Percentiles rank a stretch among this genome's conserved stretches.
These are phyloP conservation scores for Toxoplasma gondii DNA, from an alignment of 169 alveolate species.

Conservation along the genomic window DNA sequence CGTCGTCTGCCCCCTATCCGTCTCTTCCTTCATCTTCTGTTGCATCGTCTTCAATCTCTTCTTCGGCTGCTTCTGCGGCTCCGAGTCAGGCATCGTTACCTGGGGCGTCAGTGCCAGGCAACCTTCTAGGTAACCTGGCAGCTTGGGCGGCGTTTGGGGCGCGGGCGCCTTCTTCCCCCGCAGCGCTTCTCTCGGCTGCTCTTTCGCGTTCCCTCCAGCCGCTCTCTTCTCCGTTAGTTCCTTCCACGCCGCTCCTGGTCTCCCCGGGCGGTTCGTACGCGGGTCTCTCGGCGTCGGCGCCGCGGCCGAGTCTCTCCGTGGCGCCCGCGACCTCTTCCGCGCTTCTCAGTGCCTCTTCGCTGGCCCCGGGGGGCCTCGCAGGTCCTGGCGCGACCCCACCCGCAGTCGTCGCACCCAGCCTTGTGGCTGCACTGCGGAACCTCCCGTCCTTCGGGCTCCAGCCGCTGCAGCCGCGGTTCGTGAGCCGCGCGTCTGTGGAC, in stretches of 20 bases:
- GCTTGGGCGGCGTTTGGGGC: neutral
- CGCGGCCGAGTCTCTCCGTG: neutral
- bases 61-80: neutral
- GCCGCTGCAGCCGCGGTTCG: neutral
- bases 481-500: neutral
- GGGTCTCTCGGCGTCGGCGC: neutral
- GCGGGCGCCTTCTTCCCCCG: neutral
- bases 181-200: conserved; percentile 33
- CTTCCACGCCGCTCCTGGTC: neutral
- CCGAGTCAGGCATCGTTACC: neutral
- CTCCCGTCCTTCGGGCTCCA: neutral
- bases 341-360: neutral
- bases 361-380: neutral
- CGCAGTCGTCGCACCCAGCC: neutral
- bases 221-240: neutral
- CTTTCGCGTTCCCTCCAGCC: neutral
- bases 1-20: neutral
- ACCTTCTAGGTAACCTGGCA: neutral
- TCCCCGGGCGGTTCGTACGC: neutral
- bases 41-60: neutral
- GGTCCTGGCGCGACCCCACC: neutral
- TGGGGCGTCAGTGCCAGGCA: neutral
- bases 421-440: neutral
- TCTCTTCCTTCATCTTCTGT: neutral
- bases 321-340: neutral